phyloP scores from a whole-genome alignment of 2,329 filamentous ascomycete genomes.

The Fusarium dimerum region DNA sequence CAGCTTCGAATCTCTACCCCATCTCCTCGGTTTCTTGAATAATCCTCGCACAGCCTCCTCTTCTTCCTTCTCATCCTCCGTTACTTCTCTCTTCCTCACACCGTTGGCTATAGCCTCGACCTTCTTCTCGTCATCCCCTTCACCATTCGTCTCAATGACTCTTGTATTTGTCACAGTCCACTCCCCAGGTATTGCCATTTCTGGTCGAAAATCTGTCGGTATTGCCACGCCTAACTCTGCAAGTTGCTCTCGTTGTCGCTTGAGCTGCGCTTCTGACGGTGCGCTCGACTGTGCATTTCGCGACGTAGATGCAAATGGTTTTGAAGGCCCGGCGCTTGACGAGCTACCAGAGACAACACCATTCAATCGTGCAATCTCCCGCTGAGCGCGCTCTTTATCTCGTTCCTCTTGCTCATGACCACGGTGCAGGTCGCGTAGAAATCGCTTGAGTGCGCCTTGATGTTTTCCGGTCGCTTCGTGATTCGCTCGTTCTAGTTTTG shows the following conservation, averaged over 20 bases:
- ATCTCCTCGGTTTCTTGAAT: slow-evolving; percentile 59
- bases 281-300: slow-evolving; percentile 12
- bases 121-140: slow-evolving; percentile 42
- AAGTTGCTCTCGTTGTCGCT: slow-evolving; percentile 83
- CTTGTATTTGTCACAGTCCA: slow-evolving; percentile 76
- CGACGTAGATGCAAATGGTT: slow-evolving; percentile 5
- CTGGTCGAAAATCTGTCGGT: slow-evolving; percentile 73
- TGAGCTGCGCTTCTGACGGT: slow-evolving; percentile 63
- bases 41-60: slow-evolving; percentile 58
- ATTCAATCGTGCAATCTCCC: slow-evolving; percentile 84
- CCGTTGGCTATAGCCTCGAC: slow-evolving; percentile 55
- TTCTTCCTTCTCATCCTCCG: slow-evolving; percentile 63
- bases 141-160: slow-evolving; percentile 48
- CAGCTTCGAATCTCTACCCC: slow-evolving; percentile 55
- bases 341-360: slow-evolving; percentile 62
- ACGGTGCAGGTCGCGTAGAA: slow-evolving; percentile 84
- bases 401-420: slow-evolving; percentile 77
- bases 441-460: slow-evolving; percentile 83
- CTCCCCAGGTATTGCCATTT: slow-evolving; percentile 86
- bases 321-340: slow-evolving; percentile 30
- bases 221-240: slow-evolving; percentile 84
- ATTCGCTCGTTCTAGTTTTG: slow-evolving; percentile 82
- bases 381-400: slow-evolving; percentile 79
- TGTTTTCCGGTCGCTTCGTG: slow-evolving; percentile 87
- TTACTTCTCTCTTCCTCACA: slow-evolving; percentile 62